Conservation (phyloP, 2,329 filamentous ascomycete genomes). For the Botrytis byssoidea region DNA sequence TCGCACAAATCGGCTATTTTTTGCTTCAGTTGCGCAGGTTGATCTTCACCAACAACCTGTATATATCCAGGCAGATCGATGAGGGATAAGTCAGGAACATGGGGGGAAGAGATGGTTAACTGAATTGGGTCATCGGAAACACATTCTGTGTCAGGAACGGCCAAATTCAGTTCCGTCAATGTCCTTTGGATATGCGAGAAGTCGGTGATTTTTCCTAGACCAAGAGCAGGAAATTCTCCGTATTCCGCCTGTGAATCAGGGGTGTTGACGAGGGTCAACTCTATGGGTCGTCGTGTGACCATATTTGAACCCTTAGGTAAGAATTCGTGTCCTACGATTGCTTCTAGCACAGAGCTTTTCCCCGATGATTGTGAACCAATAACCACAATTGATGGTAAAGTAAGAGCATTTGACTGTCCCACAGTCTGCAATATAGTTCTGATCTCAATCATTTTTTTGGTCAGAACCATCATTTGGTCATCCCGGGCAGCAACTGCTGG, state of each 20-base stretch:
- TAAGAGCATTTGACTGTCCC: constrained; percentile 85
- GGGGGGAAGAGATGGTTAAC: constrained; percentile 89
- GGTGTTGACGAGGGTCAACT: constrained; percentile 93
- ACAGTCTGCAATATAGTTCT: constrained; percentile 86
- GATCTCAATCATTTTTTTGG: constrained; percentile 99
- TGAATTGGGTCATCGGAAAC: constrained; percentile 97
- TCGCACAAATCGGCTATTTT: constrained; percentile 96
- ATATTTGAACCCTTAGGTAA: constrained; percentile 97
- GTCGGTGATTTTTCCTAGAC: constrained; percentile 84
- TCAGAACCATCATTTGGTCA: constrained; percentile 99
- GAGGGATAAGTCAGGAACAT: constrained; percentile 90
- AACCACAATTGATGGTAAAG: constrained; percentile 95
- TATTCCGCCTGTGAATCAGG: constrained; percentile 85
- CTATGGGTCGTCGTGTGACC: constrained; percentile 94
- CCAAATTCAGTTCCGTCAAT: constrained; percentile 89
- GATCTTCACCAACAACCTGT: constrained; percentile 87
- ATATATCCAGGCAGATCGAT: constrained; percentile 98
- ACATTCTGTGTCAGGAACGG: constrained; percentile 86
- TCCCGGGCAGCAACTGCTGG: constrained; percentile 72
- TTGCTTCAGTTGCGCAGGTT: constrained; percentile 87
- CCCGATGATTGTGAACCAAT: constrained; percentile 98
- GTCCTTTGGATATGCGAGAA: constrained; percentile 91
- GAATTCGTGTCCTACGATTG: constrained; percentile 97
- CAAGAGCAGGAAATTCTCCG: constrained; percentile 91
- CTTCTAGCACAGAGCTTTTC: constrained; percentile 95